Evolutionary conservation across 1,284 basidiomycete genomes (phyloP).

Genomic region (Moesziomyces antarcticus): DNA sequence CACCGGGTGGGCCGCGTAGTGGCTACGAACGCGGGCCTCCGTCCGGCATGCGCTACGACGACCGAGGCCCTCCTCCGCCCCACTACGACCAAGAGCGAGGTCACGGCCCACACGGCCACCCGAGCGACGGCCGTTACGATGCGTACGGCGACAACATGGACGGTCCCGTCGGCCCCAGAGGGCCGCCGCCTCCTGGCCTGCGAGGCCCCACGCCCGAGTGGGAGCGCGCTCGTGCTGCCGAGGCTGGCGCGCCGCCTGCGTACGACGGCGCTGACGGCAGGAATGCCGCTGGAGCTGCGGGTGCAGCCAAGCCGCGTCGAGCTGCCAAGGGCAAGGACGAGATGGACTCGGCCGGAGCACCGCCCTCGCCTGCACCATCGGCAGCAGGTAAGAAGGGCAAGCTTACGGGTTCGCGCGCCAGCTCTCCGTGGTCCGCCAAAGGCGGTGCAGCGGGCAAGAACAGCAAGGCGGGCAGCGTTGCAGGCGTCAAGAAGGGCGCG

Average conservation of each 20-base stretch:
- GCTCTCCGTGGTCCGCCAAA: slow-evolving; percentile 46
- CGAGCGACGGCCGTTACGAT: slow-evolving; percentile 26
- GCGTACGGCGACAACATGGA: slow-evolving; percentile 27
- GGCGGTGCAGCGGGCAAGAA: slow-evolving; percentile 27
- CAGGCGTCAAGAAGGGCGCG: slow-evolving; percentile 20
- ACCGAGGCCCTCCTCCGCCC: slow-evolving; percentile 29
- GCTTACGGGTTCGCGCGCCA: slow-evolving; percentile 35
- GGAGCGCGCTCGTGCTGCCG: slow-evolving; percentile 33
- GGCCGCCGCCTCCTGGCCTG: slow-evolving; percentile 21
- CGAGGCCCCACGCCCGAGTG: slow-evolving; percentile 41
- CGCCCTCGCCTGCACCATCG: slow-evolving; percentile 43
- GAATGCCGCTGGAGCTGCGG: slow-evolving; percentile 10
- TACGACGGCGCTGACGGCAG: slow-evolving; percentile 26
- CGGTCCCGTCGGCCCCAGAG: slow-evolving; percentile 18
- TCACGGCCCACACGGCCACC: no score
- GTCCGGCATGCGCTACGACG: slow-evolving; percentile 30
- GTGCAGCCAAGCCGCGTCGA: slow-evolving; percentile 26
- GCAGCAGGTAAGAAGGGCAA: slow-evolving; percentile 45
- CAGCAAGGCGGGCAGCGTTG: slow-evolving; percentile 12
- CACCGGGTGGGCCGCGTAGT: slow-evolving; percentile 27
- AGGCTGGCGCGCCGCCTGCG: slow-evolving; percentile 18
- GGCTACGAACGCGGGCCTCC: slow-evolving; percentile 44
- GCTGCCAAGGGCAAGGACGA: slow-evolving; percentile 45
- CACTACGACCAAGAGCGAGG: slow-evolving; percentile 12
- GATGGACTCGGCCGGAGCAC: slow-evolving; percentile 27